phyloP scores from a whole-genome alignment of 176 grass and related monocot genomes.

The Ensete ventricosum region DNA sequence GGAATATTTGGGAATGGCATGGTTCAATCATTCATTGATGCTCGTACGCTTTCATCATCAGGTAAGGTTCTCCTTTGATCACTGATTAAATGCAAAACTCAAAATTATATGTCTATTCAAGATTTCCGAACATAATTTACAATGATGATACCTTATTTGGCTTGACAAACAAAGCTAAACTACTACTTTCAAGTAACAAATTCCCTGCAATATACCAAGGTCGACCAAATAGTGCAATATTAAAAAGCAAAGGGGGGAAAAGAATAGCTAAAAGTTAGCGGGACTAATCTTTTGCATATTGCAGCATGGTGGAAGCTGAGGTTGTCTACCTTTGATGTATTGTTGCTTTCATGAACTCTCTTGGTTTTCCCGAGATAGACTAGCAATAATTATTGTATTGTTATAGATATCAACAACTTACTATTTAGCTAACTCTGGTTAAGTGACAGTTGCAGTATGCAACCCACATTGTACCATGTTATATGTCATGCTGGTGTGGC shows the following conservation, averaged over 20 bases:
- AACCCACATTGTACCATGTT: background rate
- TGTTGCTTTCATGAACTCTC: background rate
- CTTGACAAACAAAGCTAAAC: background rate
- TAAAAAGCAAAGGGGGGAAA: no score
- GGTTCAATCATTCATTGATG: constrained; percentile 91
- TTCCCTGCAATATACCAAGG: no score
- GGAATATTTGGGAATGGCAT: constrained; percentile 93
- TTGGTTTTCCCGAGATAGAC: background rate
- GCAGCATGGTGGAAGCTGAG: background rate
- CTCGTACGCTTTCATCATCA: constrained; percentile 73
- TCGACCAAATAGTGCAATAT: no score
- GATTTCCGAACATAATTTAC: no score
- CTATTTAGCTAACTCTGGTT: no score
- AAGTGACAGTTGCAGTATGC: no score
- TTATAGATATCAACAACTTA: background rate
- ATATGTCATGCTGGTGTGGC: background rate
- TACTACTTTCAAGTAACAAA: no score
- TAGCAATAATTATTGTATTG: background rate
- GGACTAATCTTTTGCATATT: background rate
- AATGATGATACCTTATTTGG: background rate
- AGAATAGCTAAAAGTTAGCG: no score
- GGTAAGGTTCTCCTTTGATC: constrained; percentile 33
- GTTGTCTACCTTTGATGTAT: background rate
- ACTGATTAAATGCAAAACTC: constrained; percentile 9
- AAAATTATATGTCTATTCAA: background rate